Base-by-base conservation (phyloP, 2,329 filamentous ascomycete genomes). In the Cladosporium halotolerans region DNA sequence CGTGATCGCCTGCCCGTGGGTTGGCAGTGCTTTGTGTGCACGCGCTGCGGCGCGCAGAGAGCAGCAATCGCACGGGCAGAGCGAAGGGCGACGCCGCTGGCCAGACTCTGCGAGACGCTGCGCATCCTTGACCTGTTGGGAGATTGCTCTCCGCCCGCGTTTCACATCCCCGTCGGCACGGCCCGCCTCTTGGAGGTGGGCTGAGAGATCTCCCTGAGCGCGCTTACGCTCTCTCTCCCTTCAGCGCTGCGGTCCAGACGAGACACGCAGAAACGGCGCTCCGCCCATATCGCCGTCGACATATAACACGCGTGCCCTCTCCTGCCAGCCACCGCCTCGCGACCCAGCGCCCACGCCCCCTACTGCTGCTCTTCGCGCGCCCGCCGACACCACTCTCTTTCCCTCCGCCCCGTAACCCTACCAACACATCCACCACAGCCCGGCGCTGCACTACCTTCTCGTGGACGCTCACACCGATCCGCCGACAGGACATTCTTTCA, bases 251-350 rank as follows among this genome's bases (percentile, higher is more conserved):
- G 33, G 31, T 23, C 39, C 39, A 41, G 19, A 18, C 39, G 45
- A 48, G 45, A 48, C 45, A 48, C 23, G 45, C 36, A 48, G 45
- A 48, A 48, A 48, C 45, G 45, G 45, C 36, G 9, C 7, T 3
- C 45, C 45, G 34, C 14, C 23, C 18, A 51, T 51, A 51, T 36
- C 18, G 39, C 39, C 41, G 31, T 33, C 32, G 31, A 11, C 34
- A 51, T 51, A 51, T 40, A 44, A 23, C 47, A 39, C 39, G 40
- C 47, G 36, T 23, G 38, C 11, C 46, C 46, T 41, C 28, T 14
- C 14, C 38, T 39, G 40, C 48, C 48, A 51, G 48, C 48, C 48
- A 51, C 48, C 39, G 47, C 38, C 47, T 39, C 28, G 40, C 39
- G 10, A 19, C 39, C 28, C 47, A 42, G 31, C 16, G 39, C 36